Evolutionary conservation across 2,329 filamentous ascomycete species (phyloP).

Genomic region (Colletotrichum eremochloae): DNA sequence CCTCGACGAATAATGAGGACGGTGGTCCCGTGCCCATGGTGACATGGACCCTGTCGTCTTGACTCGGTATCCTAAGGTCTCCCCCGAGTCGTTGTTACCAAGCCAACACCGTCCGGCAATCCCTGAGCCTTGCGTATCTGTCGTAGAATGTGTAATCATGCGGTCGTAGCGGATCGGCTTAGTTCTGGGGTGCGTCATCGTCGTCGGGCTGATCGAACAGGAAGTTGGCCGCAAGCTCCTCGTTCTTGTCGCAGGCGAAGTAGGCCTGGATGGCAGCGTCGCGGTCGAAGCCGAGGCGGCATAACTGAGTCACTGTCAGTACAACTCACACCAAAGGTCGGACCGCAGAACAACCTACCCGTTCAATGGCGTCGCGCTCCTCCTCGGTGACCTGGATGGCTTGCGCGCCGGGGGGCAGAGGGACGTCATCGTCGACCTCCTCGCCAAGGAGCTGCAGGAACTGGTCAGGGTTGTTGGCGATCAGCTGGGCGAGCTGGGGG

Average conservation of each 20-base stretch:
- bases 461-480: slow-evolving; percentile 91
- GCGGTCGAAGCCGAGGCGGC: slow-evolving; percentile 91
- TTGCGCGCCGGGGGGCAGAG: slow-evolving; percentile 88
- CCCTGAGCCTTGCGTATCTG: slow-evolving; percentile 38
- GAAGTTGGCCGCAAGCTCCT: slow-evolving; percentile 98
- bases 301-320: slow-evolving; percentile 70
- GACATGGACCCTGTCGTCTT: slow-evolving; percentile 9
- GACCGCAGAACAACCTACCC: slow-evolving; percentile 68
- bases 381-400: slow-evolving; percentile 94
- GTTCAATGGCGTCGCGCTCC: slow-evolving; percentile 96
- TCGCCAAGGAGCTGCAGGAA: slow-evolving; percentile 93
- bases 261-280: slow-evolving; percentile 97
- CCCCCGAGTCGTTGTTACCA: slow-evolving; percentile 20
- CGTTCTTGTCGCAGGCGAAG: slow-evolving; percentile 99
- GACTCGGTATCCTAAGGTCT: slow-evolving; percentile 22
- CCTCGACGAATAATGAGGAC: slow-evolving; percentile 16
- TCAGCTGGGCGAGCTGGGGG: slow-evolving; percentile 92
- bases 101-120: slow-evolving; percentile 38
- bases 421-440: slow-evolving; percentile 85
- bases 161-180: slow-evolving; percentile 45
- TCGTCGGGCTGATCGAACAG: slow-evolving; percentile 97
- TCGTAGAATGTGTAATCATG: slow-evolving; percentile 39
- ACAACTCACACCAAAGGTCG: slow-evolving; percentile 19
- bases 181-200: slow-evolving; percentile 69
- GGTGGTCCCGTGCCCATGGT: slow-evolving; percentile 4